Base-by-base conservation (phyloP, 768 basidiomycete genomes). In the Leccinum truebloodii region DNA sequence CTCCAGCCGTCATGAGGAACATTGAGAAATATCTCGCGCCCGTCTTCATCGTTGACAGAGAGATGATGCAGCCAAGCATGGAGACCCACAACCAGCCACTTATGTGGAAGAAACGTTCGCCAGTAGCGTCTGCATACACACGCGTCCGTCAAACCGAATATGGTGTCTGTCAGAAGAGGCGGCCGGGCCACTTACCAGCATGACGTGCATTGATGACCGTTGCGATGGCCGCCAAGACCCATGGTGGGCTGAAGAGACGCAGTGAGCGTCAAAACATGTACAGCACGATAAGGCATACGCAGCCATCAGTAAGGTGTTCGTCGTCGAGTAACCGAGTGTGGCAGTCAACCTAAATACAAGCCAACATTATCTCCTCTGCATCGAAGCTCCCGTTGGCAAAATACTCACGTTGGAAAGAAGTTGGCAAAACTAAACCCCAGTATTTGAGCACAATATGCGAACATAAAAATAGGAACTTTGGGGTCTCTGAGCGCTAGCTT, bases 51-150 rank as follows among this genome's bases (percentile, higher is more conserved):
- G 86, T 88, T 3, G 77, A 77, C 12, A 86, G 68, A 6, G 79
- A 79, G 61, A 89, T 83, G 59, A 87, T 81, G 67, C 81, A 87
- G 0, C 84, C 87, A 12, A 86, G 37, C 12, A 87, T 82, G 41
- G 81, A 80, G n/a, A 74, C 80, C 85, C 85, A 86, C 83, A 83
- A 85, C 74, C 79, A 82, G 2, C 67, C 73, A 1, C 78, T 69
- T 34, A 86, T 76, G 65, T 88, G 87, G 76, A 86, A 86, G 73
- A 81, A 88, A 18, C 86, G 81, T 67, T 88, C 87, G 6, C 86
- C 87, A 12, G 83, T 83, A 59, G 74, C 76, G 62, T 87, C 87
- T 82, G 34, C 20, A 1, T 20, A 46, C 30, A 16, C 18, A 13
- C 7, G 10, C 8, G 7, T n/a, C 32, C 0, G 16, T 51, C 37